Percentiles rank a stretch among this genome's conserved stretches.
These are phyloP conservation scores for Trichoderma endophyticum DNA, from an alignment of 2,329 filamentous ascomycete genomes.

Conservation along the genomic window DNA sequence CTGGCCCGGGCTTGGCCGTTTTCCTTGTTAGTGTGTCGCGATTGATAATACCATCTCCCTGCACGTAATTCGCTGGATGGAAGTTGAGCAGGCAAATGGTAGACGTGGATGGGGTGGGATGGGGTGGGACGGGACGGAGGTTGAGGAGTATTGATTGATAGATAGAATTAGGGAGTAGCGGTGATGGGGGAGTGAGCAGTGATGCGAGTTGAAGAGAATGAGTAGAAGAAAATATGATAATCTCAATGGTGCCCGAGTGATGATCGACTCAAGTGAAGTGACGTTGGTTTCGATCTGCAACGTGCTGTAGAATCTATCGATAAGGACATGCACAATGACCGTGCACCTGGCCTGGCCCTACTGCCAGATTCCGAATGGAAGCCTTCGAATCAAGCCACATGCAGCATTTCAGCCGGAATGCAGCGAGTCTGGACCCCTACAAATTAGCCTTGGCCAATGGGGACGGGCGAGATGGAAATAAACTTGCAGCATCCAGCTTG, in stretches of 20 bases:
- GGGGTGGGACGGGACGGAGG: background rate
- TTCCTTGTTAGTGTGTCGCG: conserved; percentile 21
- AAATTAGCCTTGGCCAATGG: background rate
- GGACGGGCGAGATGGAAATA: background rate
- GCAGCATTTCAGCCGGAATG: conserved; percentile 7
- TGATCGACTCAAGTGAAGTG: background rate
- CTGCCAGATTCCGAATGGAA: background rate
- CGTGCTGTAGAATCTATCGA: background rate
- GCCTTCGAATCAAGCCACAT: conserved; percentile 1
- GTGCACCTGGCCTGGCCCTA: background rate
- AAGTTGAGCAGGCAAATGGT: conserved; percentile 8
- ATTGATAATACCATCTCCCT: conserved; percentile 32
- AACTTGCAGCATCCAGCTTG: conserved; percentile 9
- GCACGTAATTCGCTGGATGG: conserved; percentile 29
- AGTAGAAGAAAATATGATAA: conserved; percentile 12
- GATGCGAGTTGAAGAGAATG: background rate
- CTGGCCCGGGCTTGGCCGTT: conserved; percentile 31
- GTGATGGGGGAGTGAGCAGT: background rate
- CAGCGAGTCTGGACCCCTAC: background rate
- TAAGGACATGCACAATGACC: background rate
- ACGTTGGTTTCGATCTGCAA: background rate
- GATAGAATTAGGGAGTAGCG: background rate
- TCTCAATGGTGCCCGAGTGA: background rate
- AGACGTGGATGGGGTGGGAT: background rate
- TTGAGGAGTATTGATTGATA: background rate